Evolutionary conservation across 1,284 basidiomycete species (phyloP).

Genomic region (Ustilago vetiveriae): DNA sequence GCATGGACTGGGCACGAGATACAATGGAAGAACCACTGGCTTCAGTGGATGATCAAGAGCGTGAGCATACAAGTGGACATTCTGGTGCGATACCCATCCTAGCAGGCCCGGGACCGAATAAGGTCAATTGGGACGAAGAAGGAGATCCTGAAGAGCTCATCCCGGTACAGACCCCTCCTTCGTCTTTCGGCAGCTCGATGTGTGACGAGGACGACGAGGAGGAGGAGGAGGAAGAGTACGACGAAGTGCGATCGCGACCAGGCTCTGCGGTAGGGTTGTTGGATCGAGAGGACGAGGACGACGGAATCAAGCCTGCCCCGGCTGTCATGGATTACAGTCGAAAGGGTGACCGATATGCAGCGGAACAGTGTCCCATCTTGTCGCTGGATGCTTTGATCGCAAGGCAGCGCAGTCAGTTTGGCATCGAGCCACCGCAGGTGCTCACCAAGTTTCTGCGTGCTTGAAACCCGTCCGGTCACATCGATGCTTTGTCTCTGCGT

Average conservation of each 20-base stretch:
- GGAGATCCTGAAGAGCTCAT: slow-evolving; percentile 59
- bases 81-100: slow-evolving; percentile 20
- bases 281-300: slow-evolving; percentile 14
- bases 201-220: slow-evolving; percentile 25
- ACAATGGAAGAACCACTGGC: slow-evolving; percentile 45
- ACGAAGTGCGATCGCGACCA: slow-evolving; percentile 42
- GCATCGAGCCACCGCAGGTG: slow-evolving; percentile 31
- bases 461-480: background rate
- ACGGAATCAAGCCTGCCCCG: slow-evolving; percentile 44
- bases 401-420: slow-evolving; percentile 13
- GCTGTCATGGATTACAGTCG: slow-evolving; percentile 51
- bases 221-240: slow-evolving; percentile 33
- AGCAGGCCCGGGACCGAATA: slow-evolving; percentile 34
- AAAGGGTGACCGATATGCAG: slow-evolving; percentile 40
- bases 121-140: slow-evolving; percentile 42
- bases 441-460: slow-evolving; percentile 22
- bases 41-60: slow-evolving; percentile 11
- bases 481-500: no score
- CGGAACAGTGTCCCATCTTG: slow-evolving; percentile 42
- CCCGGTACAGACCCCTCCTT: slow-evolving; percentile 50
- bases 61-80: background rate
- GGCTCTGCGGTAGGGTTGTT: slow-evolving; percentile 32
- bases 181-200: slow-evolving; percentile 43
- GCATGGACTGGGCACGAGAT: slow-evolving; percentile 58
- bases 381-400: slow-evolving; percentile 32